These are phyloP conservation scores for Daedaleopsis sinensis DNA, from an alignment of 768 basidiomycete genomes.

Conservation along the genomic window DNA sequence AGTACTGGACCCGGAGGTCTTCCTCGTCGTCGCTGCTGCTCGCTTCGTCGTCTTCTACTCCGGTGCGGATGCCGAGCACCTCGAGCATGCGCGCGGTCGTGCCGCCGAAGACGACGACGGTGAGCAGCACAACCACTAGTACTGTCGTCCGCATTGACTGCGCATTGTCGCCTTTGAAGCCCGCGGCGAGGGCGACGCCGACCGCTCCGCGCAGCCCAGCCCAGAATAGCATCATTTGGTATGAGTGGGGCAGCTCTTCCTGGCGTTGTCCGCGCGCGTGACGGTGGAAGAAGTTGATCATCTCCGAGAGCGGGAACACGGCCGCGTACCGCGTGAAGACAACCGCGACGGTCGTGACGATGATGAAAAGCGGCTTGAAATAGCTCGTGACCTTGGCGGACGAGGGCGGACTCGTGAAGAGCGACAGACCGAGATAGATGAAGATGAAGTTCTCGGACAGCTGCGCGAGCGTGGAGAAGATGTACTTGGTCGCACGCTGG, in stretches of 20 bases:
- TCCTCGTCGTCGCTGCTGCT: constrained; percentile 57
- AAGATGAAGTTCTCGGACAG: constrained; percentile 99
- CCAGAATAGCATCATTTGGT: constrained; percentile 99
- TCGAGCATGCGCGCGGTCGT: constrained; percentile 98
- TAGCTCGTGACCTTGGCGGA: constrained; percentile 78
- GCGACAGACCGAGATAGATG: constrained; percentile 94
- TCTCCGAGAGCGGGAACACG: constrained; percentile 93
- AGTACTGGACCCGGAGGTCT: constrained; percentile 33
- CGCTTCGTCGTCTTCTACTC: constrained; percentile 90
- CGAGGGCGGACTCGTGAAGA: constrained; percentile 90
- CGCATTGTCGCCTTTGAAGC: constrained; percentile 93
- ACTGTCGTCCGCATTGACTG: constrained; percentile 92
- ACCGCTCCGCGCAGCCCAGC: constrained; percentile 96
- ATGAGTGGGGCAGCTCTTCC: constrained; percentile 95
- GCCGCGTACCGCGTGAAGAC: constrained; percentile 94
- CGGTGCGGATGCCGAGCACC: constrained; percentile 92
- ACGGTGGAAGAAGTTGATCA: constrained; percentile 90
- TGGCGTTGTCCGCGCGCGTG: constrained; percentile 84
- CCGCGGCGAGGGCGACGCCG: constrained; percentile 95
- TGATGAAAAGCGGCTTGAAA: constrained; percentile 94
- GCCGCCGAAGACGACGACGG: constrained; percentile 93
- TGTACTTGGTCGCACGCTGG: constrained; percentile 92
- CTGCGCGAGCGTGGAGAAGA: constrained; percentile 92
- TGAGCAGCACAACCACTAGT: constrained; percentile 92
- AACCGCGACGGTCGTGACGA: constrained; percentile 89